Percentiles rank a stretch among this genome's conserved stretches.
phyloP scores from a whole-genome alignment of 23 red algal species.

The Gracilaria gracilis region DNA sequence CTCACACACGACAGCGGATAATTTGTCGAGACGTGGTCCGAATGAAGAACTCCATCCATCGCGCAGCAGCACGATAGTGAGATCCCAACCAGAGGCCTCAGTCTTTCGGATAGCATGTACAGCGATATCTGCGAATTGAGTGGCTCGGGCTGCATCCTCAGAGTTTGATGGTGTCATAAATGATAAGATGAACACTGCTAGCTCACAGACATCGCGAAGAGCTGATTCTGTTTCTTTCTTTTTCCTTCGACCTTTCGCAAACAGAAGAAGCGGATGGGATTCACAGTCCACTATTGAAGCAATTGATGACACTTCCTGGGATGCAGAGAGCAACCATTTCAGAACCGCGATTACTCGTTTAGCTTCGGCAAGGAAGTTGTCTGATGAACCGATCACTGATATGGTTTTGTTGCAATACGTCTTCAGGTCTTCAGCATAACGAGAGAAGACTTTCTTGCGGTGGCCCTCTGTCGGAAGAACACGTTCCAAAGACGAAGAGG shows the following conservation, averaged over 20 bases:
- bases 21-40: not conserved
- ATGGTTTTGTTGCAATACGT: conserved; percentile 15
- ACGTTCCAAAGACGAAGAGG: conserved; percentile 26
- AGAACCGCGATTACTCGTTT: conserved; percentile 46
- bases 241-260: conserved; percentile 45
- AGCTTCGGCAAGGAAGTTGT: conserved; percentile 51
- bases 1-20: conserved; percentile 28
- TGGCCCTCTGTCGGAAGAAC: conserved; percentile 29
- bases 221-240: conserved; percentile 17
- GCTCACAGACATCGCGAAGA: conserved; percentile 37
- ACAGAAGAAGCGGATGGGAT: conserved; percentile 31
- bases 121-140: conserved; percentile 32
- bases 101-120: conserved; percentile 37
- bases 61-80: conserved; percentile 29
- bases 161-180: not conserved
- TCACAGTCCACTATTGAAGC: conserved; percentile 30
- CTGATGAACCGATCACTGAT: not conserved
- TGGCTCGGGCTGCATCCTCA: conserved; percentile 12
- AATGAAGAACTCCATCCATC: conserved; percentile 53
- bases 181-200: conserved; percentile 28
- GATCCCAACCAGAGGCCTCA: conserved; percentile 43
- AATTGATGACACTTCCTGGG: conserved; percentile 9
- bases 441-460: conserved; percentile 31
- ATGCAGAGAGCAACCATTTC: conserved; percentile 39
- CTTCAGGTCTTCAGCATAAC: conserved; percentile 41